Conservation (phyloP, 2,329 filamentous ascomycete species). For the Beauveria varroae region DNA sequence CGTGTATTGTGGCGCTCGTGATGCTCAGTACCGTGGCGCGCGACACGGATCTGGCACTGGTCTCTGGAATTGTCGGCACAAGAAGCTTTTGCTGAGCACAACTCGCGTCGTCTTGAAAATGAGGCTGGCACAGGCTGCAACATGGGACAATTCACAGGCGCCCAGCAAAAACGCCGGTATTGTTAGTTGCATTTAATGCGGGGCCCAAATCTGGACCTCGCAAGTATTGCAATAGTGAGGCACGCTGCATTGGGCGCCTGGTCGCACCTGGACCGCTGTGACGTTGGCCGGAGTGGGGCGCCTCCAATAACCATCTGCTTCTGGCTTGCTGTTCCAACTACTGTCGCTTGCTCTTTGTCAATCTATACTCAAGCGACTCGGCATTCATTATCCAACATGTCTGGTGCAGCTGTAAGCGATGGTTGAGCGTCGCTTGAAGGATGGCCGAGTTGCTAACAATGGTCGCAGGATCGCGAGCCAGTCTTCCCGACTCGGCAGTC, state of each 20-base stretch:
- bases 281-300: conserved; percentile 6
- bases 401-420: conserved; percentile 31
- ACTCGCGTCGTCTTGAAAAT: conserved; percentile 6
- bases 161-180: neutral
- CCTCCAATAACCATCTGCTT: neutral
- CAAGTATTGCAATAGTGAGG: conserved; percentile 5
- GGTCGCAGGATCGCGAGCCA: conserved; percentile 75
- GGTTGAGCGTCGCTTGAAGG: too few relatives aligned
- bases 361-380: conserved; percentile 1
- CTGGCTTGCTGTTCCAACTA: neutral
- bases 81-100: conserved; percentile 1
- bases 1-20: neutral
- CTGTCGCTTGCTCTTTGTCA: conserved; percentile 2
- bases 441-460: neutral
- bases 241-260: neutral
- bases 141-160: conserved; percentile 4
- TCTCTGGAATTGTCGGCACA: neutral
- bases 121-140: conserved; percentile 5
- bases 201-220: neutral
- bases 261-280: neutral
- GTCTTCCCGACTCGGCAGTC: conserved; percentile 98
- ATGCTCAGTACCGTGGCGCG: conserved; percentile 4
- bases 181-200: conserved; percentile 12
- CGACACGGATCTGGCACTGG: conserved; percentile 3
- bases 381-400: conserved; percentile 22